These are phyloP conservation scores for Sergeia podlipaevii DNA, from an alignment of 208 protist genomes.

Conservation along the genomic window DNA sequence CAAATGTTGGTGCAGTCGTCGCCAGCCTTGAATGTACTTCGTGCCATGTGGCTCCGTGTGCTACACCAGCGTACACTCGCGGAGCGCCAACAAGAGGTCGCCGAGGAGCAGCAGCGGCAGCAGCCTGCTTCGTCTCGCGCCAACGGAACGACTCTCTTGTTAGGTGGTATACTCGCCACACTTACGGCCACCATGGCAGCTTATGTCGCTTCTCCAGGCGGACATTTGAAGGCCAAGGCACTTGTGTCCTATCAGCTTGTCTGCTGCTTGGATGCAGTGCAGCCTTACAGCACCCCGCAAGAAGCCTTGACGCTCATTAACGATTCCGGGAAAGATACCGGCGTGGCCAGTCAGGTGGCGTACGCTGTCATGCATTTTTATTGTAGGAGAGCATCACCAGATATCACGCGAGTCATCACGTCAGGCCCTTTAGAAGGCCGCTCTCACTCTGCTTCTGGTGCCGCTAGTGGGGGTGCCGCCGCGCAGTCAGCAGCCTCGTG, in stretches of 20 bases:
- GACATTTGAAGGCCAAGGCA: constrained; percentile 20
- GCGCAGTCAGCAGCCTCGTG: neutral
- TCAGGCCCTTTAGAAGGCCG: neutral
- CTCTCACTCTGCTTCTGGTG: neutral
- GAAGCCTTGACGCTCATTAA: neutral
- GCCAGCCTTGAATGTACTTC: constrained; percentile 8
- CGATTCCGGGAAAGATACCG: neutral
- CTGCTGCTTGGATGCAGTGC: constrained; percentile 1
- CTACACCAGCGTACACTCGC: constrained; percentile 7
- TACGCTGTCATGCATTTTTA: constrained; percentile 10
- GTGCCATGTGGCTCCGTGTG: constrained; percentile 18
- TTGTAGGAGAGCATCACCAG: neutral
- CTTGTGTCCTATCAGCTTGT: constrained; percentile 19
- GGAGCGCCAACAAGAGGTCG: neutral
- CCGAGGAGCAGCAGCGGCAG: neutral
- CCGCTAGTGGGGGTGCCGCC: neutral
- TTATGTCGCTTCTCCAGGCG: constrained; percentile 6
- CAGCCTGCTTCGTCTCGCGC: neutral
- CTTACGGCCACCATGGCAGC: constrained; percentile 1
- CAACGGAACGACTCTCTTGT: neutral
- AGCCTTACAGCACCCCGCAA: neutral
- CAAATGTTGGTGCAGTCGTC: neutral
- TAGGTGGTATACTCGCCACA: neutral
- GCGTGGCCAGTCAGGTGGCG: constrained; percentile 4
- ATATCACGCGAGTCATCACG: constrained; percentile 3